phyloP scores from a whole-genome alignment of 352 stramenopile genomes.

The Pythium plurisporium region DNA sequence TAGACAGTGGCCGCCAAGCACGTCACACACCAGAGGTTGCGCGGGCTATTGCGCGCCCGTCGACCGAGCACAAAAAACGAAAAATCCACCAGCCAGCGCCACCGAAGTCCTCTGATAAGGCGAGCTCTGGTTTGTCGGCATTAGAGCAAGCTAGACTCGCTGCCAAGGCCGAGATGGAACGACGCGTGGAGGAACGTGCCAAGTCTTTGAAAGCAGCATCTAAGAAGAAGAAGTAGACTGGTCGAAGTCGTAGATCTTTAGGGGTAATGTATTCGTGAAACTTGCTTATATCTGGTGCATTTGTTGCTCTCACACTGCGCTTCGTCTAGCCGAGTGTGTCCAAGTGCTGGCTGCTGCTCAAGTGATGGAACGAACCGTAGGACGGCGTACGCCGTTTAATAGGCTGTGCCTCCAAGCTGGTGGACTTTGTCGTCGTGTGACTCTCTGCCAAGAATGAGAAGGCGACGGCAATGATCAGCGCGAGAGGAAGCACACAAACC shows the following conservation, averaged over 20 bases:
- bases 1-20: slow-evolving; percentile 40
- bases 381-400: slow-evolving; percentile 16
- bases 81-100: slow-evolving; percentile 34
- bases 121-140: slow-evolving; percentile 9
- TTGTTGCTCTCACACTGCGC: too few species aligned
- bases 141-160: slow-evolving; percentile 58
- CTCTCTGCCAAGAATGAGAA: slow-evolving; percentile 41
- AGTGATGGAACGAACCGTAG: slow-evolving; percentile 22
- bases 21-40: slow-evolving; percentile 1
- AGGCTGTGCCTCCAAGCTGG: slow-evolving; percentile 4
- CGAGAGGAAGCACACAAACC: slow-evolving; percentile 40
- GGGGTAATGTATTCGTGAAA: slow-evolving; percentile 18
- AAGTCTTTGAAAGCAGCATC: slow-evolving; percentile 39
- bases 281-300: neutral
- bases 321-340: slow-evolving; percentile 12
- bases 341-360: slow-evolving; percentile 16
- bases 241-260: neutral
- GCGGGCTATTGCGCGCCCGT: neutral
- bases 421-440: neutral
- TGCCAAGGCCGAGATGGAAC: slow-evolving; percentile 69
- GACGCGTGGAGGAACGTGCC: slow-evolving; percentile 59
- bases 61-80: slow-evolving; percentile 42
- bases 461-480: slow-evolving; percentile 37
- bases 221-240: slow-evolving; percentile 68
- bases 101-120: slow-evolving; percentile 21